Evolutionary conservation across 2,329 filamentous ascomycete species (phyloP).

Genomic region (Didymellaceae sp.): DNA sequence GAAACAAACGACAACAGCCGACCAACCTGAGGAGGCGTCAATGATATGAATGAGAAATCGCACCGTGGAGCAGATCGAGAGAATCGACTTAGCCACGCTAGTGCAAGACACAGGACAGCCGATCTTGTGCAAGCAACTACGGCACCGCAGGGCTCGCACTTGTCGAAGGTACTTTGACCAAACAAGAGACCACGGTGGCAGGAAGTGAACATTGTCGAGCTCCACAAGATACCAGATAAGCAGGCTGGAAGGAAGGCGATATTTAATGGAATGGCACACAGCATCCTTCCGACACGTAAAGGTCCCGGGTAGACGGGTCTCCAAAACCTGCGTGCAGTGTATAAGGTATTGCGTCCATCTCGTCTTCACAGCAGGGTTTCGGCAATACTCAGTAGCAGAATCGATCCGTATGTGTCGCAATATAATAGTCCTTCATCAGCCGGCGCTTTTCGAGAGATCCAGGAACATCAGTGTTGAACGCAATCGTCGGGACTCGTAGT

Average conservation of each 20-base stretch:
- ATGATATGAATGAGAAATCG: too few species aligned
- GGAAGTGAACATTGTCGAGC: neutral
- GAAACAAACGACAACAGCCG: too few species aligned
- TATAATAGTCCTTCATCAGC: neutral
- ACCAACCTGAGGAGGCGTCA: too few species aligned
- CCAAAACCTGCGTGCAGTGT: neutral
- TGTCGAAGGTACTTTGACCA: slow-evolving; percentile 4
- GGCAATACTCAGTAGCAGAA: neutral
- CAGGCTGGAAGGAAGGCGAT: too few species aligned
- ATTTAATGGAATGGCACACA: too few species aligned
- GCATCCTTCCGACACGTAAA: too few species aligned
- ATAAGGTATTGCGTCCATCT: neutral
- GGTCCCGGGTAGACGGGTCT: too few species aligned
- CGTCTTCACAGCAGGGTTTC: neutral
- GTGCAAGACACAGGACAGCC: neutral
- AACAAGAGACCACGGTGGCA: neutral
- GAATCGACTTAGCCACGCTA: too few species aligned
- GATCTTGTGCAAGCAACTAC: neutral
- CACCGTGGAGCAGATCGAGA: too few species aligned
- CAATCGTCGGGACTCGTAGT: neutral
- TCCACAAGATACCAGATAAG: too few species aligned
- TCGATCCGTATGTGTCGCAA: slow-evolving; percentile 7
- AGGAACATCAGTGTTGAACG: neutral
- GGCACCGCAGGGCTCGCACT: neutral
- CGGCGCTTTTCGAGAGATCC: neutral